A percentile compares a stretch with the other conserved stretches of the same genome.
Conservation (phyloP, 495 filamentous ascomycete species). For the Penicillium waksmanii region DNA sequence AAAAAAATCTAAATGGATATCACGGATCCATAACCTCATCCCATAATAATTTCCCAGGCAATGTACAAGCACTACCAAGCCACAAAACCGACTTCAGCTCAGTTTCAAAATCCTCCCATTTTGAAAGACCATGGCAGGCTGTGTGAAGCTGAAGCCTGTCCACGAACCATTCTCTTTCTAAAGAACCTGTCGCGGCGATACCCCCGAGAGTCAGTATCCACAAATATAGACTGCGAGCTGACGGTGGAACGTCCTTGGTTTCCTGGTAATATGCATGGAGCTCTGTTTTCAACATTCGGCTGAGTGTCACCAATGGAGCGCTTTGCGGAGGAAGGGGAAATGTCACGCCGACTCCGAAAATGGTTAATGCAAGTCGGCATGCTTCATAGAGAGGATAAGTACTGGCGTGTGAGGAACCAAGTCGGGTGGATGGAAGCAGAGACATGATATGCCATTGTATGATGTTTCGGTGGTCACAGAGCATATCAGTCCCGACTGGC, state of each 20-base stretch:
- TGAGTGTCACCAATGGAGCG: background rate
- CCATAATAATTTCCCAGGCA: background rate
- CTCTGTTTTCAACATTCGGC: slow-evolving; percentile 2
- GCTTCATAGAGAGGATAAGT: slow-evolving; percentile 3
- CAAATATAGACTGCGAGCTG: background rate
- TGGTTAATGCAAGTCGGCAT: background rate
- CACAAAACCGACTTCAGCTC: slow-evolving; percentile 5
- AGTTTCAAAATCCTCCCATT: background rate
- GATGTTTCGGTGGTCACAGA: slow-evolving; percentile 10
- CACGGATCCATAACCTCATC: background rate
- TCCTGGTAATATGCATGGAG: background rate
- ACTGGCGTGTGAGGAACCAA: slow-evolving; percentile 1
- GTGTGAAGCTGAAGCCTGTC: background rate
- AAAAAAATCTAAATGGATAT: background rate
- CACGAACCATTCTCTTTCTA: background rate
- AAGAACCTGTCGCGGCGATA: background rate
- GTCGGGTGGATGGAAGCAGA: slow-evolving; percentile 7
- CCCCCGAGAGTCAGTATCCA: background rate
- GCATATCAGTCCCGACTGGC: slow-evolving; percentile 4
- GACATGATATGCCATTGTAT: slow-evolving; percentile 16
- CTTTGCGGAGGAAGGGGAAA: slow-evolving; percentile 5
- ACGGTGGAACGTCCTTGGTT: background rate
- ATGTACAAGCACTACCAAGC: background rate
- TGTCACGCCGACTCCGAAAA: background rate
- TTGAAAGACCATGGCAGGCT: background rate